Evolutionary conservation across 768 basidiomycete species (phyloP), one percentile per base, ranked within the genome.

Genomic region (Auricularia auricula-judae): DNA sequence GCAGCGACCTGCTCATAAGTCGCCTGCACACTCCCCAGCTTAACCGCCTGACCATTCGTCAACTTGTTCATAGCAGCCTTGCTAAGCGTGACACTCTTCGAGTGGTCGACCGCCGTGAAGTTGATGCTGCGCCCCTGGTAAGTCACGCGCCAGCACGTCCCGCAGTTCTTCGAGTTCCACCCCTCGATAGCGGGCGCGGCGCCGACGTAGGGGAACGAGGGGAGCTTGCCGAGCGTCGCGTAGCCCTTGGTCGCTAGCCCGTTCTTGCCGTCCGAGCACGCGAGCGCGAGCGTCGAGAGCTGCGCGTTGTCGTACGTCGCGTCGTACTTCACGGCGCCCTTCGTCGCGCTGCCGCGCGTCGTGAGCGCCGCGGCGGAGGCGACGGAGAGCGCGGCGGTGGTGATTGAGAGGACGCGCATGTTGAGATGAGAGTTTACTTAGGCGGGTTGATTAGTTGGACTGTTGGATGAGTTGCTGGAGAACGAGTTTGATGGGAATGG

Each of bases 251-350:
- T 68, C 65, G 72, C 63, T 8, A 80, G 70, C 29, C 79, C 79
- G 65, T 78, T 71, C 11, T 66, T 0, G 1, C 78, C 79, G 61
- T 73, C 65, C 12, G 79, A 80, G 68, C 79, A 80, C 2, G 78
- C 72, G 16, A 79, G 74, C 0, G 64, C 58, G 63, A 58, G 8
- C 60, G 79, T 73, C 53, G 73, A 68, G 58, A 71, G 70, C 62
- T 1, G 0, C 3, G 36, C 35, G 59, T 74, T 69, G 68, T 77
- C 79, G 65, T 80, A 80, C 7, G 64, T 71, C 29, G 36, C 53
- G 70, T 80, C 79, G 53, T 72, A 80, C 39, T 42, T 42, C 8
- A 42, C 39, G 11, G 77, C 68, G 58, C 79, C 74, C 4, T 74
- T 72, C 51, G 70, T 67, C 34, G 61, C 3, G 4, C 29, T 29